Evolutionary conservation across 495 filamentous ascomycete species (phyloP).

Genomic region (Penicillium pulvis): DNA sequence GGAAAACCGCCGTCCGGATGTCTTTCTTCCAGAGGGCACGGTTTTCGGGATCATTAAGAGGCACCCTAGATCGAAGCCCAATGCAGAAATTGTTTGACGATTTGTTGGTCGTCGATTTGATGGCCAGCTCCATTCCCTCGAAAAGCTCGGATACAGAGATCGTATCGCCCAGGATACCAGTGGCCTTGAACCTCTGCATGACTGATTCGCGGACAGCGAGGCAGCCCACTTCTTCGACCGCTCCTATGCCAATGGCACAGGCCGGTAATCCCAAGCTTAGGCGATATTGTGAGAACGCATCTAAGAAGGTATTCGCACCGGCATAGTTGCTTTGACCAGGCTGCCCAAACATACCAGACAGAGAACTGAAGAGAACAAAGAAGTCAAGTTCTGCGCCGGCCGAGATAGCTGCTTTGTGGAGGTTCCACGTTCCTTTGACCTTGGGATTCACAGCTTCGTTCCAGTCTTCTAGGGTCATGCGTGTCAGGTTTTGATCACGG

Average conservation of each 20-base stretch:
- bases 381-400: slow-evolving; percentile 42
- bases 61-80: slow-evolving; percentile 12
- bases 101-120: background rate
- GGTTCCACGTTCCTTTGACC: slow-evolving; percentile 52
- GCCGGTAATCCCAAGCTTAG: slow-evolving; percentile 29
- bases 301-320: slow-evolving; percentile 37
- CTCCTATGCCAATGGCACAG: background rate
- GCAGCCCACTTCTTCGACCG: slow-evolving; percentile 38
- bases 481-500: slow-evolving; percentile 31
- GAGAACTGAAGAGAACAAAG: slow-evolving; percentile 48
- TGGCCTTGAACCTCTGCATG: slow-evolving; percentile 8
- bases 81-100: slow-evolving; percentile 9
- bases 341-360: slow-evolving; percentile 35
- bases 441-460: slow-evolving; percentile 39
- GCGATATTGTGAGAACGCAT: slow-evolving; percentile 36
- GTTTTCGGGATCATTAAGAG: slow-evolving; percentile 14
- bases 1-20: slow-evolving; percentile 28
- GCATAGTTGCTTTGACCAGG: slow-evolving; percentile 37
- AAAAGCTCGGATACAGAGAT: background rate
- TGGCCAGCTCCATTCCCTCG: background rate
- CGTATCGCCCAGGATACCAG: background rate
- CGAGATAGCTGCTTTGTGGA: slow-evolving; percentile 50
- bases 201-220: slow-evolving; percentile 21
- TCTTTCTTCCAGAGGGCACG: slow-evolving; percentile 27
- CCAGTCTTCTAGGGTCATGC: slow-evolving; percentile 48